Evolutionary conservation across 2,329 filamentous ascomycete genomes (phyloP).

Genomic region (Penicillium glabrum): DNA sequence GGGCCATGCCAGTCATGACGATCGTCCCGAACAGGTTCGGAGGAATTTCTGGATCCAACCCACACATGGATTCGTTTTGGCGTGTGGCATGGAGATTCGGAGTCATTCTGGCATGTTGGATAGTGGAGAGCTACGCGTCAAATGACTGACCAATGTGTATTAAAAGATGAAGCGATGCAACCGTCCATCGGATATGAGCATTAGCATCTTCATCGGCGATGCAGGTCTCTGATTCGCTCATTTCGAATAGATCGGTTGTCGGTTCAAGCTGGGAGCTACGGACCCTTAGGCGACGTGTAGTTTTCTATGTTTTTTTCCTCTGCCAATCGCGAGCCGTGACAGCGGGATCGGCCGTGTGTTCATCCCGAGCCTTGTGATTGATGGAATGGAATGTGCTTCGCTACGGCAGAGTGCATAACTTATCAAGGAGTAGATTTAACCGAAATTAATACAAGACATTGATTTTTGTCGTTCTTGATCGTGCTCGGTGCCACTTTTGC

Average conservation of each 20-base stretch:
- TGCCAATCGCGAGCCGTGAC: not conserved
- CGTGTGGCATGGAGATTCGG: not conserved
- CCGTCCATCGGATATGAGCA: not conserved
- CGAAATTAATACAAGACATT: not conserved
- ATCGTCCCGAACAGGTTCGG: not conserved
- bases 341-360: slow-evolving; percentile 5
- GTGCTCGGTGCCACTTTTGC: not conserved
- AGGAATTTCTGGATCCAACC: not conserved
- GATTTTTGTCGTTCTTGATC: not conserved
- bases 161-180: not conserved
- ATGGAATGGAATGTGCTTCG: not conserved
- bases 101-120: not conserved
- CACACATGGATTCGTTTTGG: not conserved
- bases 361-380: not conserved
- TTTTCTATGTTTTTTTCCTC: not conserved
- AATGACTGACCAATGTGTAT: not conserved
- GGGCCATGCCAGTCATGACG: slow-evolving; percentile 1
- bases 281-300: not conserved
- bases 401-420: not conserved
- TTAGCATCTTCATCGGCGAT: slow-evolving; percentile 5
- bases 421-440: not conserved
- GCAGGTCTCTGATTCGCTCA: slow-evolving; percentile 6
- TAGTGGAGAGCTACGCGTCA: not conserved
- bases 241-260: slow-evolving; percentile 6
- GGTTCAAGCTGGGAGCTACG: not conserved